Evolutionary conservation across 352 stramenopile species (phyloP).

Genomic region (Phytophthora pseudosyringae): DNA sequence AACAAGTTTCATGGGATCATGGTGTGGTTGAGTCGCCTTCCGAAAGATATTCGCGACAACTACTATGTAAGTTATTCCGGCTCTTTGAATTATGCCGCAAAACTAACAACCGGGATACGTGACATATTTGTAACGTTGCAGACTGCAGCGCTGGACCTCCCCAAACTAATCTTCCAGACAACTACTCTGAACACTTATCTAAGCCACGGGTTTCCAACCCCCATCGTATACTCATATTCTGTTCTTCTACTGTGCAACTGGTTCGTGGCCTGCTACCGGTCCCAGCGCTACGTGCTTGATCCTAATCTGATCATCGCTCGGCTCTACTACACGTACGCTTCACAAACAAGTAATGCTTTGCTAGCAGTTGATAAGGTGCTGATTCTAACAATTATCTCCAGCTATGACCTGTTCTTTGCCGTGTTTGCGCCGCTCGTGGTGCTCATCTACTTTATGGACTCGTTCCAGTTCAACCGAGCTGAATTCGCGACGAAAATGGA

Average conservation of each 20-base stretch:
- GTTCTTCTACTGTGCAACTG: slow-evolving; percentile 50
- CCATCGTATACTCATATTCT: slow-evolving; percentile 49
- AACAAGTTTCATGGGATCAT: slow-evolving; percentile 1
- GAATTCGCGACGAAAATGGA: slow-evolving; percentile 45
- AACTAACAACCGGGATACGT: too few species aligned
- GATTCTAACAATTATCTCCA: slow-evolving; percentile 14
- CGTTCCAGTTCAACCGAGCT: slow-evolving; percentile 50
- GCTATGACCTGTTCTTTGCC: slow-evolving; percentile 70
- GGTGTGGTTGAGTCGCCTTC: slow-evolving; percentile 10
- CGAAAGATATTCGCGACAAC: slow-evolving; percentile 30
- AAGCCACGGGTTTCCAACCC: slow-evolving; percentile 48
- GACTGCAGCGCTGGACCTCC: slow-evolving; percentile 49
- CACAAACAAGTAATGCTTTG: too few species aligned
- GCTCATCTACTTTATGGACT: slow-evolving; percentile 46
- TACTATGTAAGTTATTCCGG: slow-evolving; percentile 26
- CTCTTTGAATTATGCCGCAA: not conserved
- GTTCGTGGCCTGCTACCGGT: slow-evolving; percentile 56
- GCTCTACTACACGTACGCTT: slow-evolving; percentile 43
- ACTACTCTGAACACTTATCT: slow-evolving; percentile 51
- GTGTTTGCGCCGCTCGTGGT: slow-evolving; percentile 58
- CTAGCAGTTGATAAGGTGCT: not conserved
- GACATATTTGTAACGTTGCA: too few species aligned
- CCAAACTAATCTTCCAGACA: slow-evolving; percentile 60
- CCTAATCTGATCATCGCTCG: slow-evolving; percentile 38
- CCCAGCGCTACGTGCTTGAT: slow-evolving; percentile 43